A percentile compares a stretch with the other conserved stretches of the same genome.
Evolutionary conservation across 2,329 filamentous ascomycete genomes (phyloP).

Genomic region (Metarhizium brunneum): DNA sequence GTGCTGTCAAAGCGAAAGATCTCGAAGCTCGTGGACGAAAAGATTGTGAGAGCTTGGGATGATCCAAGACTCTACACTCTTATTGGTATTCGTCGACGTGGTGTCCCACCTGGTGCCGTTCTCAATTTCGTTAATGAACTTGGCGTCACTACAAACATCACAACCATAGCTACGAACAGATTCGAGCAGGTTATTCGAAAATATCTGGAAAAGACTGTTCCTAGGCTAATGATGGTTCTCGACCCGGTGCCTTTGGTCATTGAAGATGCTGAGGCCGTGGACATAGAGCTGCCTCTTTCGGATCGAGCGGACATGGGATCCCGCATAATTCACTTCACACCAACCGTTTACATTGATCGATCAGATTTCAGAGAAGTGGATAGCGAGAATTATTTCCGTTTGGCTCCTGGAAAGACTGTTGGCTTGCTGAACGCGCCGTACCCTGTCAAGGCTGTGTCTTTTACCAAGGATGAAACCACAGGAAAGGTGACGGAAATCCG

Average conservation of each 20-base stretch:
- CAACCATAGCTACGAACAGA: slow-evolving; percentile 69
- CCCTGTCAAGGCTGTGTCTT: slow-evolving; percentile 61
- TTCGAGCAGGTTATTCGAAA: slow-evolving; percentile 79
- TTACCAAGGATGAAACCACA: slow-evolving; percentile 54
- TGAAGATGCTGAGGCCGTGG: slow-evolving; percentile 56
- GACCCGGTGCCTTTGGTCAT: slow-evolving; percentile 79
- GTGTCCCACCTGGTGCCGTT: slow-evolving; percentile 80
- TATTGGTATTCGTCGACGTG: slow-evolving; percentile 72
- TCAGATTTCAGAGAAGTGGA: slow-evolving; percentile 71
- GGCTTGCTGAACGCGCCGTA: slow-evolving; percentile 64
- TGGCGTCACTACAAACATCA: slow-evolving; percentile 75
- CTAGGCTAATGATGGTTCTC: slow-evolving; percentile 79
- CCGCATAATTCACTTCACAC: slow-evolving; percentile 56
- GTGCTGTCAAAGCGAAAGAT: slow-evolving; percentile 83
- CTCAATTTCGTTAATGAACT: slow-evolving; percentile 86
- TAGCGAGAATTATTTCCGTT: slow-evolving; percentile 68
- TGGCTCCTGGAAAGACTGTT: slow-evolving; percentile 68
- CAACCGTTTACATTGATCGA: slow-evolving; percentile 77
- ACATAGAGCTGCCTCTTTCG: slow-evolving; percentile 69
- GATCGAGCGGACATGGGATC: slow-evolving; percentile 64
- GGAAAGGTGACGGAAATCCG: slow-evolving; percentile 59
- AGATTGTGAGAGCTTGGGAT: slow-evolving; percentile 80
- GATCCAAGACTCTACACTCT: slow-evolving; percentile 86
- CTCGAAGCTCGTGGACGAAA: slow-evolving; percentile 65
- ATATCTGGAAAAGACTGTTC: slow-evolving; percentile 81